Conservation (phyloP, 441 rosid species). For the Erodium chrysanthum region DNA sequence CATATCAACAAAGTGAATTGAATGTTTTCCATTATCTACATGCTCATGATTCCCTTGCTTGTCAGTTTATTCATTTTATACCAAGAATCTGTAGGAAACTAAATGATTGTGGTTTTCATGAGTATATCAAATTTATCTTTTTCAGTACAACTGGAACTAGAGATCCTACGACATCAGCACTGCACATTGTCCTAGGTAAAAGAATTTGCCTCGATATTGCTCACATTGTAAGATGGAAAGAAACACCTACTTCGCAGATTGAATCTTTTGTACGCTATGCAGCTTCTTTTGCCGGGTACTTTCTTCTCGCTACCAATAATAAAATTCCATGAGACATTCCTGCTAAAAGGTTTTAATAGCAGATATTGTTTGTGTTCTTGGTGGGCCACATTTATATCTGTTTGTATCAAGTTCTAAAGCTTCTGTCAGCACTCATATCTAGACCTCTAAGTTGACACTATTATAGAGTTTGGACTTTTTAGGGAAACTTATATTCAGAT, state of each 20-base stretch:
- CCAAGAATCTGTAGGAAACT: neutral
- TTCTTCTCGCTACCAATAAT: slow-evolving; percentile 19
- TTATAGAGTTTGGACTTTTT: neutral
- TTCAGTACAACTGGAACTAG: slow-evolving; percentile 87
- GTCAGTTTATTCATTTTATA: neutral
- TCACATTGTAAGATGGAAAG: slow-evolving; percentile 92
- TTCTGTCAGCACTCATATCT: neutral
- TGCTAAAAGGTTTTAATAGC: neutral
- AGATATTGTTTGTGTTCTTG: neutral
- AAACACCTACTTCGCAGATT: slow-evolving; percentile 39
- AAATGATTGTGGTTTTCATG: neutral
- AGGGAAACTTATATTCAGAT: neutral
- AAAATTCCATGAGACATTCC: neutral
- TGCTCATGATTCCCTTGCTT: neutral
- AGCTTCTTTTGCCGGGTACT: slow-evolving; percentile 96
- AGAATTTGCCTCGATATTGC: slow-evolving; percentile 65
- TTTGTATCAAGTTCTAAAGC: neutral
- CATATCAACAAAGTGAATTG: neutral
- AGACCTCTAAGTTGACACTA: neutral
- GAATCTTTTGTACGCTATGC: slow-evolving; percentile 86
- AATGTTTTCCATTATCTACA: neutral
- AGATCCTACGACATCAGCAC: slow-evolving; percentile 79
- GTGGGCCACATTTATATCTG: neutral
- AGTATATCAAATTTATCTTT: slow-evolving; percentile 17
- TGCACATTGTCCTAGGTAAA: slow-evolving; percentile 80